Evolutionary conservation across 495 filamentous ascomycete genomes (phyloP), one percentile per base, ranked within the genome.

Genomic region (Penicillium simplicissimum): DNA sequence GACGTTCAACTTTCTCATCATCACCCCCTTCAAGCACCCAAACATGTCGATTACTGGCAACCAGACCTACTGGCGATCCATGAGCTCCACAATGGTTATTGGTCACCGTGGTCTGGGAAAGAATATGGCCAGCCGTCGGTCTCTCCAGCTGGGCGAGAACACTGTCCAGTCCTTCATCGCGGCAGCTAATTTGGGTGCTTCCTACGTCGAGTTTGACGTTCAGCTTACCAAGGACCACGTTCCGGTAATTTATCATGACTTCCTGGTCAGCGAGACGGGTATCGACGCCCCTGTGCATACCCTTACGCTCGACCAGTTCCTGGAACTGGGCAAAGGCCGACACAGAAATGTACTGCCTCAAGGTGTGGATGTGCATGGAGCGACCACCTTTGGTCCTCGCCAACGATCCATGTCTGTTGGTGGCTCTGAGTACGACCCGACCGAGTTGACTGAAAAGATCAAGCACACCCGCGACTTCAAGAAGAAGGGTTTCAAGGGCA

Each of bases 181-280:
- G 5, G 96, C 96, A 0, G 93, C 94, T 2, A 97, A 96, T 61
- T 78, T 98, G 28, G 96, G 95, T 4, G 93, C 93, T 1, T 87
- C 88, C 17, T 96, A 96, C 69, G 92, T 97, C 57, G 93, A 97
- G 74, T 92, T 89, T 68, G 95, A 98, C 70, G 95, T 99, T 3
- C 96, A 99, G 71, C 81, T 99, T 51, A 99, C 96, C 17, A 99
- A 99, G 69, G 96, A 99, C 71, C 93, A 95, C 74, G 92, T 99
- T 8, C 96, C 96, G 17, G 93, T 99, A 67, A 96, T 99, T 66
- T 99, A 99, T 73, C 96, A 99, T 72, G 96, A 99, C 74, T 99
- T 99, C 67, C 81, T 99, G 15, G 95, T 99, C 73, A 96, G 92
- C 71, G 96, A 99, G 76, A 99, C 96, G 0, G 96, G 96, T 1